These are phyloP conservation scores for Trichoderma polysporum DNA, from an alignment of 2,329 filamentous ascomycete species.

Conservation along the genomic window DNA sequence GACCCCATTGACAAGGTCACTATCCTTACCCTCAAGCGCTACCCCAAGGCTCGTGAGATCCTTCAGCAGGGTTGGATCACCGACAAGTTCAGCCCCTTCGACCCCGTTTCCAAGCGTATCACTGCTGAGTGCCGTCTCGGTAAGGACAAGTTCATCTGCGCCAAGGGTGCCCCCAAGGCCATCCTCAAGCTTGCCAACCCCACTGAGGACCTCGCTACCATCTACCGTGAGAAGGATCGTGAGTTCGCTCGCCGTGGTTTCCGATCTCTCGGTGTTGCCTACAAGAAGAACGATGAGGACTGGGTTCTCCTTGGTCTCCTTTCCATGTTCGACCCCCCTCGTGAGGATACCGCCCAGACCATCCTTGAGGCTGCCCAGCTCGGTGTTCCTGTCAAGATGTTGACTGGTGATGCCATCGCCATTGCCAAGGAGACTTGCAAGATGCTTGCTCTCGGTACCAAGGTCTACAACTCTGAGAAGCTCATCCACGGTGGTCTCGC, in stretches of 20 bases:
- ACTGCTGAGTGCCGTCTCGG: slow-evolving; percentile 75
- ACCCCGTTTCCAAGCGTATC: slow-evolving; percentile 92
- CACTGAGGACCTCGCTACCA: slow-evolving; percentile 71
- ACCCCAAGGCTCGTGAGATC: slow-evolving; percentile 77
- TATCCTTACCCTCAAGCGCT: slow-evolving; percentile 78
- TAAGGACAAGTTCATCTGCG: slow-evolving; percentile 82
- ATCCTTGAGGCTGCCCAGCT: slow-evolving; percentile 86
- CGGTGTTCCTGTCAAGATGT: slow-evolving; percentile 91
- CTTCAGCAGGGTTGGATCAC: slow-evolving; percentile 82
- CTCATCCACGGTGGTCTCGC: slow-evolving; percentile 86
- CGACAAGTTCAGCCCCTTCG: slow-evolving; percentile 77
- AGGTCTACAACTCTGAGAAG: slow-evolving; percentile 90
- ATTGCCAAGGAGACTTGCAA: slow-evolving; percentile 90
- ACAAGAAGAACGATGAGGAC: slow-evolving; percentile 75
- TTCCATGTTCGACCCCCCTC: slow-evolving; percentile 88
- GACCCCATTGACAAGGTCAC: slow-evolving; percentile 95
- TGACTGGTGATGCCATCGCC: slow-evolving; percentile 91
- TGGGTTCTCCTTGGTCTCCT: slow-evolving; percentile 96
- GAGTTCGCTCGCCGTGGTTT: slow-evolving; percentile 93
- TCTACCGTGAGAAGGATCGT: slow-evolving; percentile 89
- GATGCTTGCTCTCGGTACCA: slow-evolving; percentile 86
- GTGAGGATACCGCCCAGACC: slow-evolving; percentile 86
- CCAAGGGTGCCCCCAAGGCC: slow-evolving; percentile 87
- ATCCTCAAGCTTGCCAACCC: slow-evolving; percentile 85
- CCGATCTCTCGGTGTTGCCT: slow-evolving; percentile 88